Evolutionary conservation across 2,329 filamentous ascomycete species (phyloP).

Genomic region (Diplodia scrobiculata): DNA sequence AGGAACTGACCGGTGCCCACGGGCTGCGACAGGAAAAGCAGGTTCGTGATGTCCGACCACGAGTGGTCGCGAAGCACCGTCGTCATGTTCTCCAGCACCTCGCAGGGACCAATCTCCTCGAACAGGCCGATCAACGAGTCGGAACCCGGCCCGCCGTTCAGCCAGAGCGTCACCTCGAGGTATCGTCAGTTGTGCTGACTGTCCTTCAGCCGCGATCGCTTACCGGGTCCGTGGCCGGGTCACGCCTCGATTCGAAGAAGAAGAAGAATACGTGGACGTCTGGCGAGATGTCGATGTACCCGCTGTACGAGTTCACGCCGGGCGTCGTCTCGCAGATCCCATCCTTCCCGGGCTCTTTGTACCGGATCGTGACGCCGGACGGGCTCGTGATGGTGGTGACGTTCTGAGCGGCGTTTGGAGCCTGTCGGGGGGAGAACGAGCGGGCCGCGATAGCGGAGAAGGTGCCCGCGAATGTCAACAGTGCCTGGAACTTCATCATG

Average conservation of each 20-base stretch:
- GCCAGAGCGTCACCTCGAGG: neutral
- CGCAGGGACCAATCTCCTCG: conserved; percentile 49
- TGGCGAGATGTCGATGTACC: conserved; percentile 45
- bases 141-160: conserved; percentile 4
- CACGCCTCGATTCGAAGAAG: conserved; percentile 53
- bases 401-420: conserved; percentile 39
- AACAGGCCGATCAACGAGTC: conserved; percentile 13
- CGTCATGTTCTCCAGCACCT: conserved; percentile 46
- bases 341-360: conserved; percentile 49
- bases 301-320: conserved; percentile 44
- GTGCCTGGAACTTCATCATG: neutral
- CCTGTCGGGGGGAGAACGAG: neutral
- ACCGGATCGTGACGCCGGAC: conserved; percentile 48
- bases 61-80: conserved; percentile 43
- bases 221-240: conserved; percentile 54
- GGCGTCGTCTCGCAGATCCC: conserved; percentile 50
- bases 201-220: conserved; percentile 43
- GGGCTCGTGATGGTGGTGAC: conserved; percentile 49
- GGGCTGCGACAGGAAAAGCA: conserved; percentile 46
- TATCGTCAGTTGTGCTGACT: neutral
- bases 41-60: conserved; percentile 45
- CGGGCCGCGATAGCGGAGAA: neutral
- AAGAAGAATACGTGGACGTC: conserved; percentile 48
- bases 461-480: neutral
- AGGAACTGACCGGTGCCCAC: neutral